Evolutionary conservation across 2,329 filamentous ascomycete species (phyloP).

Genomic region (Dactylellina haptotyla): DNA sequence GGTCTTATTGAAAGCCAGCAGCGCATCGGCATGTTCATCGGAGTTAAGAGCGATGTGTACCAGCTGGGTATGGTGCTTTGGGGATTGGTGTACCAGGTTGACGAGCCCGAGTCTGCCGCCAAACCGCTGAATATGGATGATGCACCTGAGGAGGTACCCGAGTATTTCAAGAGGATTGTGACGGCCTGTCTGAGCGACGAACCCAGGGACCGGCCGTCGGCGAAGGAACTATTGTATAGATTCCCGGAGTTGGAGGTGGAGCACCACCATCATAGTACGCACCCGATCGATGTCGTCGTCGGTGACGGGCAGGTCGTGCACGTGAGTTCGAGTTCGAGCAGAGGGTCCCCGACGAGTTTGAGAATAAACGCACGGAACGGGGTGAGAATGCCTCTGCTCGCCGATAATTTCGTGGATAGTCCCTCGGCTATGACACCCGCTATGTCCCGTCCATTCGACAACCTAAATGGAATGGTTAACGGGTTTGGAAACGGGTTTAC

Average conservation of each 20-base stretch:
- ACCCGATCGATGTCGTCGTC: conserved; percentile 44
- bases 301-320: conserved; percentile 36
- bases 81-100: conserved; percentile 85
- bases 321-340: conserved; percentile 40
- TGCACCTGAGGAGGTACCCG: conserved; percentile 73
- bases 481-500: conserved; percentile 25
- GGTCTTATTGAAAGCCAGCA: conserved; percentile 87
- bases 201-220: conserved; percentile 77
- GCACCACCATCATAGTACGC: background rate
- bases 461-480: conserved; percentile 29
- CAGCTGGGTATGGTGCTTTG: conserved; percentile 98
- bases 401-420: conserved; percentile 49
- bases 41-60: conserved; percentile 95
- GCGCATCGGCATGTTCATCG: conserved; percentile 95
- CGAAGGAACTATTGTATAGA: conserved; percentile 74
- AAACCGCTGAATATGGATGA: conserved; percentile 73
- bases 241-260: conserved; percentile 68
- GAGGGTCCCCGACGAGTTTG: conserved; percentile 48
- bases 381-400: conserved; percentile 24
- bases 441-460: conserved; percentile 29
- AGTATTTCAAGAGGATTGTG: conserved; percentile 81
- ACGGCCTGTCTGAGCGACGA: conserved; percentile 78
- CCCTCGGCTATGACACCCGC: conserved; percentile 35
- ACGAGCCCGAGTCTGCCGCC: conserved; percentile 84
- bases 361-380: conserved; percentile 45